Evolutionary conservation across 2,329 filamentous ascomycete genomes (phyloP).

Genomic region (Ascochyta rabiei): DNA sequence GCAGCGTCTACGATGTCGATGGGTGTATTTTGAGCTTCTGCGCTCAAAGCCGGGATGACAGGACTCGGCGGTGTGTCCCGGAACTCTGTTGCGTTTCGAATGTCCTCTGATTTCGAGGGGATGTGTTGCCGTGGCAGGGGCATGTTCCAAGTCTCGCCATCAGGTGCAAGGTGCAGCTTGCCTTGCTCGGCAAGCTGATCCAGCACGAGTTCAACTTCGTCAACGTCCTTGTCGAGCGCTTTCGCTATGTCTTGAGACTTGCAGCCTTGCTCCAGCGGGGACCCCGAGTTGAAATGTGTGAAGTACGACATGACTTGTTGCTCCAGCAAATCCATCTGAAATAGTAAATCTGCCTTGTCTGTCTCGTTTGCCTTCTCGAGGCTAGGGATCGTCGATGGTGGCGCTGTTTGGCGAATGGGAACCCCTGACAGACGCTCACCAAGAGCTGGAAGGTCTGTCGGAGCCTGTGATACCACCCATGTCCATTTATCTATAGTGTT

Average conservation of each 20-base stretch:
- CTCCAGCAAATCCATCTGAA: constrained; percentile 9
- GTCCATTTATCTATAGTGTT: constrained; percentile 22
- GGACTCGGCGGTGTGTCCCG: constrained; percentile 13
- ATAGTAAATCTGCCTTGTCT: constrained; percentile 1
- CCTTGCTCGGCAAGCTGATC: constrained; percentile 9
- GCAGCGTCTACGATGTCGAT: background rate
- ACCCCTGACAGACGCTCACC: background rate
- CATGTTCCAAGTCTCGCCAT: constrained; percentile 8
- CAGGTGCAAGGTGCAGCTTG: constrained; percentile 2
- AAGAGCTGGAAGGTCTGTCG: constrained; percentile 13
- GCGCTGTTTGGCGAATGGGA: background rate
- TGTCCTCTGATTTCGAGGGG: background rate
- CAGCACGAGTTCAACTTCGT: constrained; percentile 4
- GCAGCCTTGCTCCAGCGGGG: background rate
- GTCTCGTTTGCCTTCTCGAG: background rate
- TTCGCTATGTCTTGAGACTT: background rate
- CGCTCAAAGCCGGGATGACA: background rate
- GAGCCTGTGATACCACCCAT: constrained; percentile 25
- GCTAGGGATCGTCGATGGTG: background rate
- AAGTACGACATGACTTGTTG: constrained; percentile 7
- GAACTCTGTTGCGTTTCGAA: constrained; percentile 6
- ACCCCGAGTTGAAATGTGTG: background rate
- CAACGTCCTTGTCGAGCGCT: background rate
- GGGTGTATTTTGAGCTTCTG: background rate
- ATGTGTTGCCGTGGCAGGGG: background rate